phyloP scores from a whole-genome alignment of 805 yeast species.

The Priceomyces melissophilus region DNA sequence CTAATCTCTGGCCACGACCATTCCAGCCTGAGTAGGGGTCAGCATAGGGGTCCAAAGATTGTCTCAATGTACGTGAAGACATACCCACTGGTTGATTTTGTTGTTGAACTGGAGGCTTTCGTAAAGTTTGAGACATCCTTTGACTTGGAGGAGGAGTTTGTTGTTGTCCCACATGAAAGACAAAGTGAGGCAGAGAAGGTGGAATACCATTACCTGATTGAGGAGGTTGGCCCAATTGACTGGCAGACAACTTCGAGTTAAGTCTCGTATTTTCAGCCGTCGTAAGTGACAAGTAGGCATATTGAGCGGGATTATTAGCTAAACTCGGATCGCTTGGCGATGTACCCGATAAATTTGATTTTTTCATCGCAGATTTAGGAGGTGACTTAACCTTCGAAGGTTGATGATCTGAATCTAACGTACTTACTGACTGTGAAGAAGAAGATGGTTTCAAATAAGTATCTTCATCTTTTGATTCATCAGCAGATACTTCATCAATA shows the following conservation, averaged over 20 bases:
- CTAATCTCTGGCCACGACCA: constrained; percentile 33
- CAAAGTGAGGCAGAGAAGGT: background rate
- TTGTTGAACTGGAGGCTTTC: constrained; percentile 20
- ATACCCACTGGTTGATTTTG: constrained; percentile 9
- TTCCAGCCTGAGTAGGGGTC: constrained; percentile 2
- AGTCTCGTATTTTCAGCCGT: constrained; percentile 78
- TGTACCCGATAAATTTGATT: constrained; percentile 22
- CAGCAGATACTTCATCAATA: constrained; percentile 11
- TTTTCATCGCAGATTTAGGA: constrained; percentile 52
- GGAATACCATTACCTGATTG: background rate
- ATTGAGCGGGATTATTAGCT: constrained; percentile 45
- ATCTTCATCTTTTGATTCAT: too few relatives aligned
- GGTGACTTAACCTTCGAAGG: constrained; percentile 23
- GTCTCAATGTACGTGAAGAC: constrained; percentile 30
- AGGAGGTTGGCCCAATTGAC: constrained; percentile 22
- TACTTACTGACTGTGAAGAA: too few relatives aligned
- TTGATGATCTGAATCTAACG: background rate
- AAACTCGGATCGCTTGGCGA: constrained; percentile 6
- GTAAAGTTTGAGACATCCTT: constrained; percentile 18
- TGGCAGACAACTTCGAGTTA: constrained; percentile 56
- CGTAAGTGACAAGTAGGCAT: constrained; percentile 63
- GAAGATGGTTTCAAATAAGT: too few relatives aligned
- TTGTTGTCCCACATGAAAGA: constrained; percentile 4
- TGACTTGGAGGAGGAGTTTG: constrained; percentile 4
- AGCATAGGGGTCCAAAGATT: constrained; percentile 13